A percentile compares a stretch with the other conserved stretches of the same genome.
Conservation (phyloP, 805 yeast species). For the Candida xiaguanensis region DNA sequence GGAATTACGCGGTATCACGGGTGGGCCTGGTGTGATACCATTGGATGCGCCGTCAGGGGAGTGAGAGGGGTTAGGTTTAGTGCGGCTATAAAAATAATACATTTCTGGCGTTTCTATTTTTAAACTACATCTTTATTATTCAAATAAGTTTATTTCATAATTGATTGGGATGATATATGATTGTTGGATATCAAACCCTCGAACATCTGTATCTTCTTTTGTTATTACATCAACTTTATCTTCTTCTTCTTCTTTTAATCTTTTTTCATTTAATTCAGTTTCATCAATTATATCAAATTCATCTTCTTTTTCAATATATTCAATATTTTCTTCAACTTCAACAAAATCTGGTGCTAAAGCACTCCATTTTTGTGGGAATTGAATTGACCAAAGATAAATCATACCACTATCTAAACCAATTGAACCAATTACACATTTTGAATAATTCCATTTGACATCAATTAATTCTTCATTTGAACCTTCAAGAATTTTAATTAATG, state of each 20-base stretch:
- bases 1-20: no score
- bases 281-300: slow-evolving; percentile 83
- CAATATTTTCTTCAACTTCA: slow-evolving; percentile 88
- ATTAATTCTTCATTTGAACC: slow-evolving; percentile 87
- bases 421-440: slow-evolving; percentile 69
- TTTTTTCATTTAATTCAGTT: slow-evolving; percentile 56
- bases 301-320: slow-evolving; percentile 83
- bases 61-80: no score
- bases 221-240: slow-evolving; percentile 63
- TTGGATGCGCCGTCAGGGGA: no score
- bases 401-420: slow-evolving; percentile 84
- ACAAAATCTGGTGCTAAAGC: slow-evolving; percentile 96
- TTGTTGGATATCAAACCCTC: slow-evolving; percentile 58
- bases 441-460: slow-evolving; percentile 83
- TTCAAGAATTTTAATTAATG: slow-evolving; percentile 83
- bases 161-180: slow-evolving; percentile 62
- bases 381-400: slow-evolving; percentile 77
- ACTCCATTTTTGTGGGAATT: slow-evolving; percentile 90
- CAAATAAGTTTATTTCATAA: slow-evolving; percentile 17
- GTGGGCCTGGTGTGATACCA: no score
- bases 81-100: neutral
- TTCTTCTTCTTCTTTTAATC: slow-evolving; percentile 63
- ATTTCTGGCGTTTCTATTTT: neutral
- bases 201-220: slow-evolving; percentile 61
- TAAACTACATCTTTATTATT: no score